Evolutionary conservation across 495 filamentous ascomycete species (phyloP).

Genomic region (Amorphotheca resinae): DNA sequence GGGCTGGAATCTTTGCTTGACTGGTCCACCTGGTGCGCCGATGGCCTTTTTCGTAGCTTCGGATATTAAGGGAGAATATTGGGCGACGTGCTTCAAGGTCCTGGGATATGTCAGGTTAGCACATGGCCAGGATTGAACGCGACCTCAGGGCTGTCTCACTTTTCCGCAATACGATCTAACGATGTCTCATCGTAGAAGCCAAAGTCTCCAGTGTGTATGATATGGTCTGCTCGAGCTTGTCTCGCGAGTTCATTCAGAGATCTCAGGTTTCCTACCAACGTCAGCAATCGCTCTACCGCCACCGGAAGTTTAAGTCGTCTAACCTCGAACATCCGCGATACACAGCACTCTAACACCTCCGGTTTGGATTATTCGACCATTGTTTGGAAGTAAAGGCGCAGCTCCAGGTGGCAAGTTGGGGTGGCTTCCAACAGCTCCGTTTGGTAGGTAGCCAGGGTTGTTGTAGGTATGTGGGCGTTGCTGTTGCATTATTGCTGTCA

Average conservation of each 20-base stretch:
- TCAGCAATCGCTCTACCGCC: slow-evolving; percentile 10
- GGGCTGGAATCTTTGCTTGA: slow-evolving; percentile 69
- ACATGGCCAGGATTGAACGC: slow-evolving; percentile 15
- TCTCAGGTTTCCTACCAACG: slow-evolving; percentile 65
- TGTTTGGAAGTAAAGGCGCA: slow-evolving; percentile 42
- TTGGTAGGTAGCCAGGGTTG: slow-evolving; percentile 33
- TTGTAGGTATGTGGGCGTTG: slow-evolving; percentile 20
- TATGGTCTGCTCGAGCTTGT: slow-evolving; percentile 84
- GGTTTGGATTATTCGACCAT: slow-evolving; percentile 64
- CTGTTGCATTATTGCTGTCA: slow-evolving; percentile 4
- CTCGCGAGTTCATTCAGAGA: slow-evolving; percentile 94
- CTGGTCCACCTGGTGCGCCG: slow-evolving; percentile 42
- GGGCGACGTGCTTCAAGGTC: slow-evolving; percentile 94
- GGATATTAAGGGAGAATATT: slow-evolving; percentile 90
- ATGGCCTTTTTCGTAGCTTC: slow-evolving; percentile 83
- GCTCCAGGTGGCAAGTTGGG: slow-evolving; percentile 35
- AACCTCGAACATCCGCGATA: slow-evolving; percentile 97
- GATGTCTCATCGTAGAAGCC: slow-evolving; percentile 98
- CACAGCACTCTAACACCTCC: slow-evolving; percentile 80
- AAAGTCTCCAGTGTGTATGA: slow-evolving; percentile 98
- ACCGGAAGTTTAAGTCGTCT: slow-evolving; percentile 20
- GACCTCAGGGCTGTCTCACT: slow-evolving; percentile 46
- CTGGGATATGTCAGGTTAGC: slow-evolving; percentile 36
- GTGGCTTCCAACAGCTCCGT: slow-evolving; percentile 35
- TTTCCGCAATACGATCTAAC: slow-evolving; percentile 94